phyloP scores from a whole-genome alignment of 176 grass and related monocot genomes.

The Ampelocalamus luodianensis region DNA sequence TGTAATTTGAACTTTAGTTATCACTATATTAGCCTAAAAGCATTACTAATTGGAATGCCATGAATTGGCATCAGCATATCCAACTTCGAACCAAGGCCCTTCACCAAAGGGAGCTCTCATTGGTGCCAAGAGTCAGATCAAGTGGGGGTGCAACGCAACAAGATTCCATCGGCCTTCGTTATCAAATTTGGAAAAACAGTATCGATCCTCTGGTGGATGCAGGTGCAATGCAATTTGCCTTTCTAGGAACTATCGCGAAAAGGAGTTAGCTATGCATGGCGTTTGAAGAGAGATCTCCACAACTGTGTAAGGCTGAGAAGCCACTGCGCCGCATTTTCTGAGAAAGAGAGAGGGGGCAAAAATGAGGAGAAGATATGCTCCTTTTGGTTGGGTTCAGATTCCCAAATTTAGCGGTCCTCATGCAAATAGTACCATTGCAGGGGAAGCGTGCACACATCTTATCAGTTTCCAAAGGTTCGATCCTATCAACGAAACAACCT shows the following conservation, averaged over 20 bases:
- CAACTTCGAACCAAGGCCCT: background rate
- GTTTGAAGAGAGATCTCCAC: background rate
- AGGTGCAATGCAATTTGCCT: background rate
- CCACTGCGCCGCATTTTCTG: background rate
- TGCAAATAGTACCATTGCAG: background rate
- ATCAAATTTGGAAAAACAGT: background rate
- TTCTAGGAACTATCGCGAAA: background rate
- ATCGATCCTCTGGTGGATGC: background rate
- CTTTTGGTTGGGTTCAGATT: background rate
- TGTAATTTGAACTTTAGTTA: background rate
- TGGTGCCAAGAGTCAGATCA: constrained; percentile 12
- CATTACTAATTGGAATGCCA: background rate
- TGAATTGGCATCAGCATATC: background rate
- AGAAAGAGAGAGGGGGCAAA: background rate
- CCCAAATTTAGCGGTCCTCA: background rate
- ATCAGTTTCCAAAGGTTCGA: background rate
- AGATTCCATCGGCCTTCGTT: background rate
- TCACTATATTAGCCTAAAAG: background rate
- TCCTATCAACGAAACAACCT: background rate
- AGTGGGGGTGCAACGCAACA: background rate
- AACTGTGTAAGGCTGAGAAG: background rate
- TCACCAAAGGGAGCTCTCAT: background rate
- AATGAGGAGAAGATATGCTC: background rate
- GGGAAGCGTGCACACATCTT: constrained; percentile 1
- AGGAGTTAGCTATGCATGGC: no score